Evolutionary conservation across 257 asterid genomes (phyloP), one percentile per base, ranked within the genome.

Genomic region (Solanum pimpinellifolium): DNA sequence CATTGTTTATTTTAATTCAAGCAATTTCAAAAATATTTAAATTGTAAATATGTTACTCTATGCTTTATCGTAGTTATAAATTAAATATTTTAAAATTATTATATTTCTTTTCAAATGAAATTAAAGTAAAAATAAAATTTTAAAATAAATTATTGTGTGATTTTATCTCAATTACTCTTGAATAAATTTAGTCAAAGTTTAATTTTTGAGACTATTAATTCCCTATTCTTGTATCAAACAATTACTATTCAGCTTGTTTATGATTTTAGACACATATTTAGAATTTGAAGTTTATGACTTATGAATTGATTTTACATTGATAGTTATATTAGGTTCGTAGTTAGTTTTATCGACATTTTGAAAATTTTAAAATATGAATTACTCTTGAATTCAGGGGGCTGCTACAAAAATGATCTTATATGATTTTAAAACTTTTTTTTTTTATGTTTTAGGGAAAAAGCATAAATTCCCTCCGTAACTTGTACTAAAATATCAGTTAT

Each of bases 401-500:
- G 29, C 10, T 60, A 60, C 25, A 23, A 60, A 60, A 9, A 21
- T 60, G 69, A 7, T 9, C 29, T 60, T 9, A 10, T 23, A 60
- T 60, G 4, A 21, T 9, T 60, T 21, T 3, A 60, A 60, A 60
- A 21, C 3, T 8, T 9, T 56, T 12, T 59, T 8, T 3, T 60
- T 21, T 8, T 25, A 59, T 59, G 68, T 21, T 59, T 20, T 59
- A 59, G 6, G 37, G 0, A 35, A 35, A 35, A 35, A 6, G 1
- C 6, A 35, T 35, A 35, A 4, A 35, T 35, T 3, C 5, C 7
- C 7, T 5, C 0, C 0, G 37, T 0, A 31, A 35, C 37, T 35
- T 35, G 0, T 0, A 4, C 1, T 1, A 1, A 35, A 35, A 35
- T 4, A 0, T 35, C 6, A 4, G 7, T 35, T 35, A 35, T 6